A percentile compares a stretch with the other conserved stretches of the same genome.
phyloP scores from a whole-genome alignment of 139 green algal genomes.

The Coelastrella sp. region DNA sequence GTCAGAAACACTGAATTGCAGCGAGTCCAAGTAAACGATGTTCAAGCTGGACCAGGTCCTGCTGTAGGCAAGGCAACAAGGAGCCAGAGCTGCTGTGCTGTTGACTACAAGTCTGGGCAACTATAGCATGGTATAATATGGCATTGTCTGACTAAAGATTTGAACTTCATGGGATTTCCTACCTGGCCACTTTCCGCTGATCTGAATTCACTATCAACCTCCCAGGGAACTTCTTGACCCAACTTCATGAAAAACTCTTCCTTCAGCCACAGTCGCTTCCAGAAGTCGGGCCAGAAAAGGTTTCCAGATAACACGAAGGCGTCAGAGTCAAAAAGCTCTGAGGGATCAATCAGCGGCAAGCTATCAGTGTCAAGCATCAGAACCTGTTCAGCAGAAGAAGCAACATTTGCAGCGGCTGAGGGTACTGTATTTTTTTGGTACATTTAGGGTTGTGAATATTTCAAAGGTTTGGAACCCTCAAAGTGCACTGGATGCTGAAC shows the following conservation, averaged over 20 bases:
- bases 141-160: too few species aligned
- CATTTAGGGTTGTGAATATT: too few species aligned
- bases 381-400: slow-evolving; percentile 34
- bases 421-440: too few species aligned
- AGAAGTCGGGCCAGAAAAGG: slow-evolving; percentile 50
- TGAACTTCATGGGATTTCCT: too few species aligned
- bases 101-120: too few species aligned
- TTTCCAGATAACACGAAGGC: slow-evolving; percentile 8
- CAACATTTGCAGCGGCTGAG: background rate
- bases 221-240: background rate
- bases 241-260: background rate
- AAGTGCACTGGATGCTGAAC: too few species aligned
- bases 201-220: background rate
- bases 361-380: slow-evolving; percentile 58
- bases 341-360: slow-evolving; percentile 46
- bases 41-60: background rate
- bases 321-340: slow-evolving; percentile 41
- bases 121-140: too few species aligned
- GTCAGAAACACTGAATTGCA: too few species aligned
- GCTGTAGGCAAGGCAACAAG: too few species aligned
- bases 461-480: too few species aligned
- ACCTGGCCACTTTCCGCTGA: slow-evolving; percentile 18
- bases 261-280: background rate
- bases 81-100: too few species aligned
- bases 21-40: background rate